Base-by-base conservation (phyloP, 2,329 filamentous ascomycete genomes). In the Microascus cirrosus region DNA sequence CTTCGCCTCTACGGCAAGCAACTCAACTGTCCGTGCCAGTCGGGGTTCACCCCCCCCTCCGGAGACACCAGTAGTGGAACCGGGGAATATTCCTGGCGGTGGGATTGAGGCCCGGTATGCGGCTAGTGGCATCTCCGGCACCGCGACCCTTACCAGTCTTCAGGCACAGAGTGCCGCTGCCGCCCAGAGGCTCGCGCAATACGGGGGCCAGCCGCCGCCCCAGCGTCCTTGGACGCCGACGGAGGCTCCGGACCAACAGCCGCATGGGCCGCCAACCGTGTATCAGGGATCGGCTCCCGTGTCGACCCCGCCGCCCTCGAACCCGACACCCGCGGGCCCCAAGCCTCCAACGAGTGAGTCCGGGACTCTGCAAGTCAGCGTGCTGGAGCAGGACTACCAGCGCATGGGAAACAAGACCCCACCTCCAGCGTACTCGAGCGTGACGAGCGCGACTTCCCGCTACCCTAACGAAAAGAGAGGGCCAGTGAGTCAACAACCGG, bases 11-110 rank as follows among this genome's bases (percentile, higher is more conserved):
- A 95, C 90, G 8, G 91, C 93, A 15, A 97, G 94, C 0, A 95
- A 86, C 13, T 95, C 92, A 2, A 99, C 94, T 1, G 96, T 93
- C 2, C 85, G 89, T 62, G 94, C 94, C 22, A 92, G 89, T 67
- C 83, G 94, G 64, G 94, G 94, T 51, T 97, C 93, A 32, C 94
- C 94, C 5, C 93, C 94, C 4, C 94, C 94, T 1, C 94, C 94
- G 10, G 93, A 97, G 70, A 97, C 94, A 0, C 90, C 94, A 35
- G 80, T 93, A 61, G 81, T 87, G 34, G 88, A 87, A 48, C 89
- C 87, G 1, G 84, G 83, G 20, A 78, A 77, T 57, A 77, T 84
- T n/a, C 83, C 86, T 2, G 84, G 84, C 57, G 90, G 88, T 48
- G 90, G 89, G 58, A 96, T 96, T 64, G 92, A 96, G 69, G 89